Conservation (phyloP, 2,329 filamentous ascomycete species). For the Cytospora chrysosperma region DNA sequence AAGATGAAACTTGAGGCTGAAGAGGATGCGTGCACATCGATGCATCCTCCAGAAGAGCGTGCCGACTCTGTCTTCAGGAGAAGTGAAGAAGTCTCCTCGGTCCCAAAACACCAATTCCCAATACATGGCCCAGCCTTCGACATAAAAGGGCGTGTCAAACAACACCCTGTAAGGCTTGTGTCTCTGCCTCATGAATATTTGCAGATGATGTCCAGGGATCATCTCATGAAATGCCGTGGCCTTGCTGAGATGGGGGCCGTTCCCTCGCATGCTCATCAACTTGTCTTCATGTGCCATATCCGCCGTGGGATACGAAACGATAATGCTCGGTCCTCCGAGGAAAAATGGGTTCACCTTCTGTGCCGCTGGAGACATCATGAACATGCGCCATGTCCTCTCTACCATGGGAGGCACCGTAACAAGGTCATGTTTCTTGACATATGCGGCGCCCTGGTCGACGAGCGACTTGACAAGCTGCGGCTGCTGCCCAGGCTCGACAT, state of each 20-base stretch:
- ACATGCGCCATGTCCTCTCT: conserved; percentile 53
- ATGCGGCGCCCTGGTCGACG: conserved; percentile 49
- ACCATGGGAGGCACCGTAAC: conserved; percentile 55
- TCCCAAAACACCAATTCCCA: conserved; percentile 61
- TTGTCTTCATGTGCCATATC: conserved; percentile 55
- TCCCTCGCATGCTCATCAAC: conserved; percentile 59
- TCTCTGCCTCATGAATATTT: conserved; percentile 48
- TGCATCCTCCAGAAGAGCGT: conserved; percentile 64
- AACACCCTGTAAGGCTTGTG: conserved; percentile 49
- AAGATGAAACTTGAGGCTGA: conserved; percentile 58
- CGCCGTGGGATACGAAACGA: conserved; percentile 55
- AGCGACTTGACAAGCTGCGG: conserved; percentile 51
- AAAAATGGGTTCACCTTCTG: conserved; percentile 61
- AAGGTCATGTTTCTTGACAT: conserved; percentile 53
- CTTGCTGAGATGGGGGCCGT: conserved; percentile 56
- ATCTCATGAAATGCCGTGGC: conserved; percentile 63
- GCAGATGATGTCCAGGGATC: conserved; percentile 58
- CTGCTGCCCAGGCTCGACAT: conserved; percentile 54
- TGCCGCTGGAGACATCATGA: conserved; percentile 53
- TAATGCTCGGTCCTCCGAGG: conserved; percentile 53
- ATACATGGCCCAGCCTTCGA: conserved; percentile 62
- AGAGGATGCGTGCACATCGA: conserved; percentile 58
- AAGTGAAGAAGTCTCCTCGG: conserved; percentile 48
- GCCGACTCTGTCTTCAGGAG: conserved; percentile 53
- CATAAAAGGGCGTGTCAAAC: conserved; percentile 58